Conservation (phyloP, 345 rosid genomes). For the Salix purpurea region DNA sequence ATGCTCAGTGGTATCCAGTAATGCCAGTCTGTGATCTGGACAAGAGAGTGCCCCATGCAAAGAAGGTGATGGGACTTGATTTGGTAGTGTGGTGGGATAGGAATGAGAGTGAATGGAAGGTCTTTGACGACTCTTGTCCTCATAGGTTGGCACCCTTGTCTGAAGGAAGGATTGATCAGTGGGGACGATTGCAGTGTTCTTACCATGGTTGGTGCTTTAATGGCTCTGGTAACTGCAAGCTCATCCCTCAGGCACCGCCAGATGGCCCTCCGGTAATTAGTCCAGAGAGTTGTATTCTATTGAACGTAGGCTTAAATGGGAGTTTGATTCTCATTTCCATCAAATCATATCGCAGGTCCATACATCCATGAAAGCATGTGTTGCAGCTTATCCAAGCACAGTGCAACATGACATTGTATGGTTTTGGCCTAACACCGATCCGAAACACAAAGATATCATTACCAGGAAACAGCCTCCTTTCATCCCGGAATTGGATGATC, state of each 20-base stretch:
- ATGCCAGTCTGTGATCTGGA: slow-evolving; percentile 78
- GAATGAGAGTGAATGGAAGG: slow-evolving; percentile 44
- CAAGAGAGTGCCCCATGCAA: slow-evolving; percentile 64
- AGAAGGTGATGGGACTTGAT: slow-evolving; percentile 68
- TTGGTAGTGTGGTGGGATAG: slow-evolving; percentile 85
- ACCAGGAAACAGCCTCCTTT: slow-evolving; percentile 62
- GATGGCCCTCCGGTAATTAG: slow-evolving; percentile 47
- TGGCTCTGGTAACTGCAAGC: slow-evolving; percentile 30
- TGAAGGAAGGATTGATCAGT: slow-evolving; percentile 74
- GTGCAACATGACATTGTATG: slow-evolving; percentile 78
- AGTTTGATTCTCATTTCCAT: too few species aligned
- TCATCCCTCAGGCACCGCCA: slow-evolving; percentile 50
- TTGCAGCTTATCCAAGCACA: slow-evolving; percentile 60
- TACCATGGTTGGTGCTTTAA: slow-evolving; percentile 91
- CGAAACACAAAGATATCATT: slow-evolving; percentile 59
- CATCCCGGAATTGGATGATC: slow-evolving; percentile 73
- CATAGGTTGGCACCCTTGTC: slow-evolving; percentile 44
- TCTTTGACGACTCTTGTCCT: slow-evolving; percentile 37
- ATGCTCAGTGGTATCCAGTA: slow-evolving; percentile 60
- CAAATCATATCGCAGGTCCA: slow-evolving; percentile 40
- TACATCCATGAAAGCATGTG: slow-evolving; percentile 74
- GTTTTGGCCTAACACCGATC: slow-evolving; percentile 91
- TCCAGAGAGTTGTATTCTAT: not conserved
- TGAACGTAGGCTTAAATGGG: not conserved
- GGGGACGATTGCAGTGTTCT: slow-evolving; percentile 76